Conservation (phyloP, 345 rosid species). For the Populus tremula region DNA sequence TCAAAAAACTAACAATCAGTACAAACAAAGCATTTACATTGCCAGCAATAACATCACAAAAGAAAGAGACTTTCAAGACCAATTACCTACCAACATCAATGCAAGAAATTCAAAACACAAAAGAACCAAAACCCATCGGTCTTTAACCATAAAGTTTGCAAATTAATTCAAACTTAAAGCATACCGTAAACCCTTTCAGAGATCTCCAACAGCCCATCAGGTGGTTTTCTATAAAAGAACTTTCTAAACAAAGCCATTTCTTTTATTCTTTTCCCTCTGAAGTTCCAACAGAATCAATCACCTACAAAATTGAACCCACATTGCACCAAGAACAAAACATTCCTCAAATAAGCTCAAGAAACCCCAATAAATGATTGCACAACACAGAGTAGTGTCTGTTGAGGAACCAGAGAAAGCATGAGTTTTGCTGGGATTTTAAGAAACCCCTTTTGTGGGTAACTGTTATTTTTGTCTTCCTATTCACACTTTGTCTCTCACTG, state of each 20-base stretch:
- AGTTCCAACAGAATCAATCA: constrained; percentile 5
- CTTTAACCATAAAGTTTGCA: constrained; percentile 13
- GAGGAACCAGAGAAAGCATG: constrained; percentile 31
- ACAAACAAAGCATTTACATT: background rate
- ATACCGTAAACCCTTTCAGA: constrained; percentile 80
- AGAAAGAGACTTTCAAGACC: background rate
- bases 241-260: constrained; percentile 70
- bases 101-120: background rate
- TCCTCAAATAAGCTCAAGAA: constrained; percentile 21
- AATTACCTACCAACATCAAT: background rate
- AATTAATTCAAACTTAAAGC: constrained; percentile 3
- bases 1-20: background rate
- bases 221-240: constrained; percentile 66
- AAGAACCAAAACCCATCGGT: background rate
- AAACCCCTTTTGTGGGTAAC: constrained; percentile 36
- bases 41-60: background rate
- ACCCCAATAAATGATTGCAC: constrained; percentile 20
- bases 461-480: constrained; percentile 44
- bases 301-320: constrained; percentile 26
- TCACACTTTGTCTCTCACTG: constrained; percentile 36
- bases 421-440: constrained; percentile 62
- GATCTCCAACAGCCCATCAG: constrained; percentile 78
- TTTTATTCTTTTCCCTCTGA: background rate
- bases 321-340: constrained; percentile 19
- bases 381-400: constrained; percentile 18